phyloP scores from a whole-genome alignment of 768 basidiomycete species.

The Auricularia heimuer region DNA sequence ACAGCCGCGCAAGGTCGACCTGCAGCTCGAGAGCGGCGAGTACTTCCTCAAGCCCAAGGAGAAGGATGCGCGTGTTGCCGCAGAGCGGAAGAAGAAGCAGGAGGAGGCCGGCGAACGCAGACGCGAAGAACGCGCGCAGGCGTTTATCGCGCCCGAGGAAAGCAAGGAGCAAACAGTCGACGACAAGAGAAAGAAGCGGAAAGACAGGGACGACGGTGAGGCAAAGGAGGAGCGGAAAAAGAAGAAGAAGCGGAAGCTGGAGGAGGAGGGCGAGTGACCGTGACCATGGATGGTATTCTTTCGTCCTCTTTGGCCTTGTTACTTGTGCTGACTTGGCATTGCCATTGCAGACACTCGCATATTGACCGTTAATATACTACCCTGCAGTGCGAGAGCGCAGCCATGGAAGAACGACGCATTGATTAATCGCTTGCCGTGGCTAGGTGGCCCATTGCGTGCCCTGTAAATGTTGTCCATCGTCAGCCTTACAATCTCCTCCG shows the following conservation, averaged over 20 bases:
- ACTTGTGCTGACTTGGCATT: too few relatives aligned
- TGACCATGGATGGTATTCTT: too few relatives aligned
- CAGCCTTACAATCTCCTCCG: too few relatives aligned
- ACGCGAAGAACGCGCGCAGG: constrained; percentile 74
- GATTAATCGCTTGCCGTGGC: too few relatives aligned
- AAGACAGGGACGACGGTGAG: constrained; percentile 33
- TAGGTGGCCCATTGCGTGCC: too few relatives aligned
- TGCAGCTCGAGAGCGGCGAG: constrained; percentile 93
- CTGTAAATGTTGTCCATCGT: too few relatives aligned
- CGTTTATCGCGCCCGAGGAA: constrained; percentile 83
- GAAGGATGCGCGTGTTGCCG: constrained; percentile 67
- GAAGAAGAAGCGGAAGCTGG: constrained; percentile 26
- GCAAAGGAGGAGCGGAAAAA: constrained; percentile 20
- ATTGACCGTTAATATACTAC: too few relatives aligned
- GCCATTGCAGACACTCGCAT: too few relatives aligned
- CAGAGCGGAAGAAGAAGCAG: constrained; percentile 76
- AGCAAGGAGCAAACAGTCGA: constrained; percentile 60
- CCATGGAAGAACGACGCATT: too few relatives aligned
- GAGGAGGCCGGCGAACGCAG: constrained; percentile 59
- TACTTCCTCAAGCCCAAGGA: constrained; percentile 93
- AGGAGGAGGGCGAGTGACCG: background rate
- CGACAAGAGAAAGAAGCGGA: constrained; percentile 54
- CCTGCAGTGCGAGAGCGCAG: too few relatives aligned
- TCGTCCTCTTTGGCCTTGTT: too few relatives aligned
- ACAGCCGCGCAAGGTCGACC: constrained; percentile 85